Evolutionary conservation across 2,329 filamentous ascomycete genomes (phyloP).

Genomic region (Coniochaeta ligniaria): DNA sequence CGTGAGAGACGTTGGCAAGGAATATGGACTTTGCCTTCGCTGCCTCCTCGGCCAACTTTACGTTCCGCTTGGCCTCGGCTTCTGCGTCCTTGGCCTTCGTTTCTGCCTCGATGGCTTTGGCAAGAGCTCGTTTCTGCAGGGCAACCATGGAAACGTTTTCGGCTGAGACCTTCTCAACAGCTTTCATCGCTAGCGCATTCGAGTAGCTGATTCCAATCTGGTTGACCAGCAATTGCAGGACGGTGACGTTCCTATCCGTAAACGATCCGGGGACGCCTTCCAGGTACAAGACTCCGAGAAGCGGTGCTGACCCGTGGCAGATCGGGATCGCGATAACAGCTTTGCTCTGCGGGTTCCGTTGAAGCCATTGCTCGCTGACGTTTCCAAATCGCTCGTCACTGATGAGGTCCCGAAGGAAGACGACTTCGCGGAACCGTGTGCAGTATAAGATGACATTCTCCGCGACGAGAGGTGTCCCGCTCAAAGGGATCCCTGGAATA

Average conservation of each 20-base stretch:
- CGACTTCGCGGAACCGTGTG: slow-evolving; percentile 66
- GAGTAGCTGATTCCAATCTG: slow-evolving; percentile 70
- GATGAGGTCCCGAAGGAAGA: slow-evolving; percentile 67
- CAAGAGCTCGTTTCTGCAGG: slow-evolving; percentile 66
- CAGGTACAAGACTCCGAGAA: slow-evolving; percentile 69
- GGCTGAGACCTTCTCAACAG: slow-evolving; percentile 69
- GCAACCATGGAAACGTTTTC: slow-evolving; percentile 73
- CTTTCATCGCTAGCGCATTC: slow-evolving; percentile 60
- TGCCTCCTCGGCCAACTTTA: slow-evolving; percentile 76
- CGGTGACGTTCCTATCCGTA: slow-evolving; percentile 64
- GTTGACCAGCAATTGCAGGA: slow-evolving; percentile 65
- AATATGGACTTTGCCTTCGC: slow-evolving; percentile 80
- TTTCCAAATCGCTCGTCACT: slow-evolving; percentile 74
- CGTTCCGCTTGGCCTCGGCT: slow-evolving; percentile 68
- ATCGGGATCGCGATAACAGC: slow-evolving; percentile 78
- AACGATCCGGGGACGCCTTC: slow-evolving; percentile 70
- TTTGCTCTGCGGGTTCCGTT: slow-evolving; percentile 61
- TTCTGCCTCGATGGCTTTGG: slow-evolving; percentile 65
- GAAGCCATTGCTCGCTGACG: slow-evolving; percentile 61
- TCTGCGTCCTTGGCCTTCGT: slow-evolving; percentile 71
- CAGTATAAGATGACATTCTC: slow-evolving; percentile 73
- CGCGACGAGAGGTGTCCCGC: slow-evolving; percentile 61
- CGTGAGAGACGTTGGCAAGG: slow-evolving; percentile 72
- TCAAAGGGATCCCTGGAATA: slow-evolving; percentile 56
- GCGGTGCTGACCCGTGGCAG: slow-evolving; percentile 60